phyloP scores from a whole-genome alignment of 495 filamentous ascomycete genomes.

The Neurospora africana region DNA sequence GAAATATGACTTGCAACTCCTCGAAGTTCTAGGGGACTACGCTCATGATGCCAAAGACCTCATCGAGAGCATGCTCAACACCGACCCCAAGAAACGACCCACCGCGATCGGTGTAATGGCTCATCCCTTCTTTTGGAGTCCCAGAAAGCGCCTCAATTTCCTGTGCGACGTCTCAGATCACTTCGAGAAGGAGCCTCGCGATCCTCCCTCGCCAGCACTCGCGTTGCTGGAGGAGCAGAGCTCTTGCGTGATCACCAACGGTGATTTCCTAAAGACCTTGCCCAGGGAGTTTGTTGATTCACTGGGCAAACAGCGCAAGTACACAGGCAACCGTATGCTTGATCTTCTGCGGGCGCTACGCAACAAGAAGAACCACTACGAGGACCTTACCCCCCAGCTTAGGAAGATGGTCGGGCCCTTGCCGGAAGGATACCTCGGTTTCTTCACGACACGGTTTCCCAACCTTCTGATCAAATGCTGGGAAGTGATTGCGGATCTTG shows the following conservation, averaged over 20 bases:
- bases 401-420: constrained; percentile 70
- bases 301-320: constrained; percentile 90
- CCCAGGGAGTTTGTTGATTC: constrained; percentile 75
- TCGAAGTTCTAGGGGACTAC: constrained; percentile 67
- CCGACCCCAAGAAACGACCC: constrained; percentile 60
- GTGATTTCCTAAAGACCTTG: constrained; percentile 67
- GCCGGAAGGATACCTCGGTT: constrained; percentile 75
- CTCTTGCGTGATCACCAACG: constrained; percentile 24
- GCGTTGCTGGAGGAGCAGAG: constrained; percentile 42
- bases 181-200: constrained; percentile 81
- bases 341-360: constrained; percentile 81
- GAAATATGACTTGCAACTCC: constrained; percentile 56
- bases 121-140: constrained; percentile 93
- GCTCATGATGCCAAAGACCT: constrained; percentile 79
- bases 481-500: constrained; percentile 54
- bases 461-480: constrained; percentile 74
- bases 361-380: constrained; percentile 95
- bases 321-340: constrained; percentile 69
- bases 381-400: constrained; percentile 73
- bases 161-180: constrained; percentile 90
- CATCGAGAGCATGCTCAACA: constrained; percentile 69
- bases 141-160: constrained; percentile 79
- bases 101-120: constrained; percentile 66
- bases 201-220: constrained; percentile 61
- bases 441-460: constrained; percentile 77